Evolutionary conservation across 305 asterid species (phyloP).

Genomic region (Ilex paraguariensis): DNA sequence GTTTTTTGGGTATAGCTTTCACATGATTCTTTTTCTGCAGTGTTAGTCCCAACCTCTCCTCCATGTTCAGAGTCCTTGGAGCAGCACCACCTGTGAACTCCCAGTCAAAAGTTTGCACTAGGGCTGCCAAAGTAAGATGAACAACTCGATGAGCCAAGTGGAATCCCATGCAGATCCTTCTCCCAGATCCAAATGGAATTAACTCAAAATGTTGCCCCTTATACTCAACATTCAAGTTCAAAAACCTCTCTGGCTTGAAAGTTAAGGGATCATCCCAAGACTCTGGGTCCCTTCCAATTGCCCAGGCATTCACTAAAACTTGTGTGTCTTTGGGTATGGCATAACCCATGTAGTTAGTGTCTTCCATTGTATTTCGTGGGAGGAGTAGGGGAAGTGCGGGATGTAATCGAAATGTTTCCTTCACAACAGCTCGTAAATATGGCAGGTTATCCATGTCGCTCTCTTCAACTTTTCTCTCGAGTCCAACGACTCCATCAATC

Average conservation of each 20-base stretch:
- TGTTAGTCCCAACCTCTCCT: conserved; percentile 11
- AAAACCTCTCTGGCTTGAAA: conserved; percentile 14
- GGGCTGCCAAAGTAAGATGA: conserved; percentile 9
- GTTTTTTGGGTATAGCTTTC: conserved; percentile 13
- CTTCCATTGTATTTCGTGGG: conserved; percentile 10
- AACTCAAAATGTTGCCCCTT: conserved; percentile 22
- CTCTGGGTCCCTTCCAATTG: conserved; percentile 15
- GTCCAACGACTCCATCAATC: not conserved
- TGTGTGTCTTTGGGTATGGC: conserved; percentile 15
- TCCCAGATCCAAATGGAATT: conserved; percentile 19
- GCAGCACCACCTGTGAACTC: not conserved
- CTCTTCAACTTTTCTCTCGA: not conserved
- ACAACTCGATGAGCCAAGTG: conserved; percentile 15
- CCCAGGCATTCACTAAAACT: too few relatives aligned
- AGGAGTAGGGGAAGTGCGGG: conserved; percentile 15
- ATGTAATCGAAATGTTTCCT: conserved; percentile 8
- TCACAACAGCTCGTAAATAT: not conserved
- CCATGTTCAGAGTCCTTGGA: not conserved
- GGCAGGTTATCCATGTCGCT: conserved; percentile 1
- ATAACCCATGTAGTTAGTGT: conserved; percentile 8
- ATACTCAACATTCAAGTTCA: conserved; percentile 10
- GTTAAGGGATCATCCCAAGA: conserved; percentile 3
- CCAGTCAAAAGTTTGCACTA: conserved; percentile 15
- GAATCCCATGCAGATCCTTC: conserved; percentile 19
- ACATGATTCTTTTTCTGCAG: conserved; percentile 6